Base-by-base conservation (phyloP, 208 protist species). In the Novymonas esmeraldas region DNA sequence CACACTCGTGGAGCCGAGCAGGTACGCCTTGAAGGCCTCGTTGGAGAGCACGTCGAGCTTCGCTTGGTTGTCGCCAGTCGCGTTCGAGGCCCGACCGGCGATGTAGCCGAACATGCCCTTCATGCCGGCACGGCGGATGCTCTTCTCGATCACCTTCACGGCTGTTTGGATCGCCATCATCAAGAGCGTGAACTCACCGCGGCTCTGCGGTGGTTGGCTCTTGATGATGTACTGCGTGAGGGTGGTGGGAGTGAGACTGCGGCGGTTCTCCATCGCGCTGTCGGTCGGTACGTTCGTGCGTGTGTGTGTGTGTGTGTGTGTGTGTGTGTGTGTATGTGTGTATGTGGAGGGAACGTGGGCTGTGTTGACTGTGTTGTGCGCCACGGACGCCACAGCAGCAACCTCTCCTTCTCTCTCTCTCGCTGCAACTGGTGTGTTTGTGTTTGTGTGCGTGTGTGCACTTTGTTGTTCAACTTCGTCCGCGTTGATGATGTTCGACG, bases 81-180 rank as follows among this genome's bases (percentile, higher is more conserved):
- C 73, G 64, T 96, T 96, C 24, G 71, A 29, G 31, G 52, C 48
- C 26, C 78, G 52, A 38, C 85, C 70, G 1, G 56, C 67, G 24
- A 94, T 71, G 48, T 93, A 89, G 26, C 91, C 91, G 66, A 96
- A 90, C 22, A 93, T 84, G 49, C 85, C 87, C 50, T 90, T 81
- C 84, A 92, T 90, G 41, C 90, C 90, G 5, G 90, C 90, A 46
- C 81, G 78, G 13, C 90, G 85, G 49, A 95, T 95, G 58, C 87
- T 93, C 44, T 84, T 92, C 67, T 95, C 90, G 61, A 93, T 85
- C 18, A 95, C 79, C 72, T 95, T 95, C 22, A 95, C 84, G 10
- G 87, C 82, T 0, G 90, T 95, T 54, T 95, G 90, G 36, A 95
- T 85, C 18, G 90, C 90, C 84, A 93, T 95, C 90, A 95, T 95